Conservation (phyloP, 129 eudicot genomes). For the Cynara cardunculus region DNA sequence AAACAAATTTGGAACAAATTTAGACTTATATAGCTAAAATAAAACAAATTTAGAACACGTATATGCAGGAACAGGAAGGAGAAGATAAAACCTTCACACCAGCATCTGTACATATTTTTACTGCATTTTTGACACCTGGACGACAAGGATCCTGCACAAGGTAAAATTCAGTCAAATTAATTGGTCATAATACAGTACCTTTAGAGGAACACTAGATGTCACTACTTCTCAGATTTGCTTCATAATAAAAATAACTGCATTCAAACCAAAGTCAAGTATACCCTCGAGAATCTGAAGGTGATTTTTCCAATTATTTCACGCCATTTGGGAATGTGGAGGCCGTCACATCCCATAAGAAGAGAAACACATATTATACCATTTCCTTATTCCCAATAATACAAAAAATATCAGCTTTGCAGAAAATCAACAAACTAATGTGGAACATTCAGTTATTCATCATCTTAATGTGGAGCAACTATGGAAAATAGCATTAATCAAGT, state of each 20-base stretch:
- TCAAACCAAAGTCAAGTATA: neutral
- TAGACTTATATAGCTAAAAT: too few species aligned
- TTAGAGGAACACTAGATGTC: neutral
- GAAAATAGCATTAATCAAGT: neutral
- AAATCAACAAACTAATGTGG: neutral
- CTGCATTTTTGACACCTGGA: constrained; percentile 95
- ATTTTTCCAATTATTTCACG: neutral
- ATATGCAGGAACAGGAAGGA: constrained; percentile 4
- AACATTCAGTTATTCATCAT: neutral
- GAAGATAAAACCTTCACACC: constrained; percentile 75
- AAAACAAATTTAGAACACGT: neutral
- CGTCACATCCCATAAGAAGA: too few species aligned
- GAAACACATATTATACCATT: neutral
- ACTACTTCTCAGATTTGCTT: neutral
- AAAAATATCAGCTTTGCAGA: neutral
- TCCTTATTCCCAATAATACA: neutral
- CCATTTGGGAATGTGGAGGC: neutral
- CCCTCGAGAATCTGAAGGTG: neutral
- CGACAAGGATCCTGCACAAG: constrained; percentile 92
- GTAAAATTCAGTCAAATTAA: constrained; percentile 3
- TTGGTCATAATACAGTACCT: neutral
- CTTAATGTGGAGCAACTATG: neutral
- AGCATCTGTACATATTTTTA: constrained; percentile 64
- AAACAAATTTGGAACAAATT: too few species aligned
- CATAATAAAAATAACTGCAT: neutral